A percentile compares a stretch with the other conserved stretches of the same genome.
phyloP scores from a whole-genome alignment of 2,329 filamentous ascomycete genomes.

The Fusarium phyllophilum region DNA sequence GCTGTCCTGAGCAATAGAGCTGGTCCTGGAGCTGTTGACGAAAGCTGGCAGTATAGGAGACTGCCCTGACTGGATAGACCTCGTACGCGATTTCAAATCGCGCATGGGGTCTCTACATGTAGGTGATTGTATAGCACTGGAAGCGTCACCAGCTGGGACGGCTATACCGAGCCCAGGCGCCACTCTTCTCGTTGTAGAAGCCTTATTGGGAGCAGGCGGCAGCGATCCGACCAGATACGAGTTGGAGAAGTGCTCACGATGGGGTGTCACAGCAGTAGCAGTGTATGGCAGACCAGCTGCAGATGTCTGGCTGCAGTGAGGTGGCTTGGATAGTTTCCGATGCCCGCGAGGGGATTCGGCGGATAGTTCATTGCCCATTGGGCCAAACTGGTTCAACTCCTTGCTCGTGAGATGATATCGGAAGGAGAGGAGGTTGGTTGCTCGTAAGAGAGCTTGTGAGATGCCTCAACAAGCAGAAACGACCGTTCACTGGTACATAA shows the following conservation, averaged over 20 bases:
- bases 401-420: constrained; percentile 26
- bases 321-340: constrained; percentile 64
- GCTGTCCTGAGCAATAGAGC: constrained; percentile 29
- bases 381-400: constrained; percentile 19
- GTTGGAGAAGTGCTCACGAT: constrained; percentile 46
- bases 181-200: constrained; percentile 23
- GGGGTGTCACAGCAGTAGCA: constrained; percentile 43
- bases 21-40: constrained; percentile 22
- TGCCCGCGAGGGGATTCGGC: constrained; percentile 54
- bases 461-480: constrained; percentile 38
- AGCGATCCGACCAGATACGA: constrained; percentile 47
- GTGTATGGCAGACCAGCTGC: constrained; percentile 55
- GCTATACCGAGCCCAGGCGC: constrained; percentile 35
- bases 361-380: constrained; percentile 64
- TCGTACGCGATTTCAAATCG: constrained; percentile 29
- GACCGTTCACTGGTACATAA: constrained; percentile 37
- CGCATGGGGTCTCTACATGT: constrained; percentile 29
- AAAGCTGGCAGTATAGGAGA: constrained; percentile 26
- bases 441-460: constrained; percentile 28
- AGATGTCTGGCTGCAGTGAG: constrained; percentile 52
- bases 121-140: constrained; percentile 20
- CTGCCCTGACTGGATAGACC: constrained; percentile 36
- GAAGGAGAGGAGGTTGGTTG: constrained; percentile 18
- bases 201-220: constrained; percentile 29
- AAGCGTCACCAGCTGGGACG: constrained; percentile 20